Evolutionary conservation across 1,284 basidiomycete genomes (phyloP).

Genomic region (Mrakiaceae sp.): DNA sequence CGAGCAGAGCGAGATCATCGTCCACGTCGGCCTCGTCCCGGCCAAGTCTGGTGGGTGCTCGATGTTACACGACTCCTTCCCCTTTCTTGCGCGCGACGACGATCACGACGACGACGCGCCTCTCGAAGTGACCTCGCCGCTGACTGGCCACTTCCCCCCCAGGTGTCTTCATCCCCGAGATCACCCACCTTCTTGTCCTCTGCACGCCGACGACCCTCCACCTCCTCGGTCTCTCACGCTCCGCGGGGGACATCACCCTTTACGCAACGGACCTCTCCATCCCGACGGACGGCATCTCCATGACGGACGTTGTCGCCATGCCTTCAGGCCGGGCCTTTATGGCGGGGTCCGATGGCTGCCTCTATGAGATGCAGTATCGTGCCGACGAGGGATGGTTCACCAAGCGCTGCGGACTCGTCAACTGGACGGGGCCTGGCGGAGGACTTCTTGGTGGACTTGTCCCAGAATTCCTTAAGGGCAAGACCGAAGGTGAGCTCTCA

Average conservation of each 20-base stretch:
- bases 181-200: constrained; percentile 78
- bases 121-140: background rate
- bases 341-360: constrained; percentile 70
- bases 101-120: background rate
- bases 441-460: constrained; percentile 43
- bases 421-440: constrained; percentile 15
- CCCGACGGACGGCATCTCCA: constrained; percentile 54
- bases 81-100: background rate
- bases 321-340: constrained; percentile 81
- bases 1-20: constrained; percentile 83
- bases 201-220: constrained; percentile 74
- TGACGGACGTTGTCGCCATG: constrained; percentile 72
- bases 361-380: constrained; percentile 91
- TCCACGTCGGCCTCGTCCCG: constrained; percentile 68
- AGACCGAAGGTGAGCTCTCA: constrained; percentile 45
- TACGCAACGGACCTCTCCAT: constrained; percentile 82
- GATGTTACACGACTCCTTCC: background rate
- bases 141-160: constrained; percentile 8
- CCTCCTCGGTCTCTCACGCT: constrained; percentile 69
- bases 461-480: constrained; percentile 48
- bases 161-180: constrained; percentile 84
- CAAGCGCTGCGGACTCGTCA: constrained; percentile 35
- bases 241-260: constrained; percentile 60
- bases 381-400: constrained; percentile 88
- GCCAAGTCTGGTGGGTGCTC: constrained; percentile 46